These are phyloP conservation scores for Yarrowia keelungensis DNA, from an alignment of 805 yeast species.

Conservation along the genomic window DNA sequence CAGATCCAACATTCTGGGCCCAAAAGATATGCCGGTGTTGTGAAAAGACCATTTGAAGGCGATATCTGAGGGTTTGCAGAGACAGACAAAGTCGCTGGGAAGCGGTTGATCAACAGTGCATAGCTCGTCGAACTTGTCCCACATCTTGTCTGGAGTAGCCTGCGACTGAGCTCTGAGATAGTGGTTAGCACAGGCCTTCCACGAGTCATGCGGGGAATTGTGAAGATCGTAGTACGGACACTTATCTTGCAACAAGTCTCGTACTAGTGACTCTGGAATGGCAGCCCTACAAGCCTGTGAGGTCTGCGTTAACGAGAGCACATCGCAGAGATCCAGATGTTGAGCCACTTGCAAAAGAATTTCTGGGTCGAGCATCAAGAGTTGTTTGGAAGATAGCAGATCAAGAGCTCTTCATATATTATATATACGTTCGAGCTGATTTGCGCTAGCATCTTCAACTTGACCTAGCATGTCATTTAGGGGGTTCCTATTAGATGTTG, in stretches of 20 bases:
- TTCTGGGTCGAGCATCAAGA: background rate
- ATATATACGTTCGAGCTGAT: background rate
- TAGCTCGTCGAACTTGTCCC: slow-evolving; percentile 2
- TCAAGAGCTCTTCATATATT: background rate
- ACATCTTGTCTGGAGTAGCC: background rate
- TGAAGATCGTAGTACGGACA: slow-evolving; percentile 14
- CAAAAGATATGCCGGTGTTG: background rate
- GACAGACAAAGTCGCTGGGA: slow-evolving; percentile 7
- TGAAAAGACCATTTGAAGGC: slow-evolving; percentile 13
- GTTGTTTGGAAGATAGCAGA: background rate
- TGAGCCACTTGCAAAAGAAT: background rate
- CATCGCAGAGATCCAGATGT: background rate
- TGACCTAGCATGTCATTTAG: background rate
- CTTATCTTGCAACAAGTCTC: slow-evolving; percentile 6
- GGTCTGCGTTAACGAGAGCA: background rate
- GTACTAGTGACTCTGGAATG: slow-evolving; percentile 2
- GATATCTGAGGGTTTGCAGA: slow-evolving; percentile 1
- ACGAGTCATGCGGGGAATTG: slow-evolving; percentile 8
- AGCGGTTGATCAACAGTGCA: background rate
- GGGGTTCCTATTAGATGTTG: background rate
- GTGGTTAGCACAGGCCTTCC: slow-evolving; percentile 15
- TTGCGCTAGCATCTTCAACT: background rate
- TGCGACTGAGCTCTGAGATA: background rate
- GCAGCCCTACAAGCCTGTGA: background rate
- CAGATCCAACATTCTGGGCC: slow-evolving; percentile 20